Conservation (phyloP, 1,284 basidiomycete species). For the Leccinum fuscescens region DNA sequence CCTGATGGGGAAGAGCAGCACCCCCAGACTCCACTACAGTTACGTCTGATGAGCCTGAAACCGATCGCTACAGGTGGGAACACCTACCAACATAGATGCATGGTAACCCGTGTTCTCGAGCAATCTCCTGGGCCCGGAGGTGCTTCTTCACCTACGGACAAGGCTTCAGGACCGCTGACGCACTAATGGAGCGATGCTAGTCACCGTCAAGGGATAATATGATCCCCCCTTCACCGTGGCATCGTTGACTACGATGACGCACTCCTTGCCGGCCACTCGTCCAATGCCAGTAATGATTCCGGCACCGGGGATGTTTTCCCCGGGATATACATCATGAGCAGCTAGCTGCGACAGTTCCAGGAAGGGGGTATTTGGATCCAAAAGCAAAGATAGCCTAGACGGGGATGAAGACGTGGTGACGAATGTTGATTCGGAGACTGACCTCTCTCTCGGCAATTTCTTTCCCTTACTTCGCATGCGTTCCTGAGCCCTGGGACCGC, state of each 20-base stretch:
- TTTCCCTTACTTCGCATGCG: slow-evolving; percentile 81
- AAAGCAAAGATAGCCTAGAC: slow-evolving; percentile 57
- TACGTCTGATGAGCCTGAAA: slow-evolving; percentile 13
- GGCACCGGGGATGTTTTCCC: slow-evolving; percentile 79
- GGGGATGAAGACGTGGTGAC: slow-evolving; percentile 1
- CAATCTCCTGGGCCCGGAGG: slow-evolving; percentile 90
- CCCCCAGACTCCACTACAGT: slow-evolving; percentile 86
- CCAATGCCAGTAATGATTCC: slow-evolving; percentile 91
- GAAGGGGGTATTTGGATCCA: slow-evolving; percentile 89
- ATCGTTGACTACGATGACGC: slow-evolving; percentile 90
- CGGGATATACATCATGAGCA: slow-evolving; percentile 83
- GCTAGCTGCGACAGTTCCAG: slow-evolving; percentile 86
- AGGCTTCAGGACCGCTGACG: slow-evolving; percentile 1
- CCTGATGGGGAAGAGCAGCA: slow-evolving; percentile 89
- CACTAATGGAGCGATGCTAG: slow-evolving; percentile 12
- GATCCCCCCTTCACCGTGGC: slow-evolving; percentile 92
- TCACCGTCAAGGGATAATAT: slow-evolving; percentile 88
- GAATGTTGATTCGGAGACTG: slow-evolving; percentile 9
- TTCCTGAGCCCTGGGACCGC: slow-evolving; percentile 69
- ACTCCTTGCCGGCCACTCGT: slow-evolving; percentile 78
- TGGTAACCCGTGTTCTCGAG: slow-evolving; percentile 84
- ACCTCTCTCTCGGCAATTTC: slow-evolving; percentile 87
- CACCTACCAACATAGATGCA: slow-evolving; percentile 85
- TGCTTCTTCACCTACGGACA: slow-evolving; percentile 85
- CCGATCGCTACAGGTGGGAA: background rate